Conservation (phyloP, 192 early-diverging fungal genomes). For the Backusella tuberculispora region DNA sequence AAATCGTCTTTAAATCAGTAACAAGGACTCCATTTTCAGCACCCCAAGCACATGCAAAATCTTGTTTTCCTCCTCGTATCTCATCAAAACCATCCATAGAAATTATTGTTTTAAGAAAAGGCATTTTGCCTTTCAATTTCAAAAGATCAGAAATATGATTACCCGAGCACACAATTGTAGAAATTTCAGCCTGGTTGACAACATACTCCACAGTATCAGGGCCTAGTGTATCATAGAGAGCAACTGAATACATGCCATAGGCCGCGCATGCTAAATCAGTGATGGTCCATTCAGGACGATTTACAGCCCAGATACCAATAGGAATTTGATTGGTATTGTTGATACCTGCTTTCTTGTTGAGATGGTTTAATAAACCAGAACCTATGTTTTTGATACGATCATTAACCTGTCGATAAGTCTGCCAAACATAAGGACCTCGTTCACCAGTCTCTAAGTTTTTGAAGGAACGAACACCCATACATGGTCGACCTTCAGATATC, state of each 20-base stretch:
- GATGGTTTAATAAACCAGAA: slow-evolving; percentile 66
- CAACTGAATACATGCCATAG: slow-evolving; percentile 68
- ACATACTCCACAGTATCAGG: slow-evolving; percentile 81
- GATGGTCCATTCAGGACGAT: slow-evolving; percentile 68
- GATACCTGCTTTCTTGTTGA: slow-evolving; percentile 37
- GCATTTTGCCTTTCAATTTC: slow-evolving; percentile 57
- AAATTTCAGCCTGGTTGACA: slow-evolving; percentile 79
- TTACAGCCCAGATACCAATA: slow-evolving; percentile 24
- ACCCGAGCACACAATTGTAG: slow-evolving; percentile 62
- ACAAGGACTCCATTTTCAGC: slow-evolving; percentile 60
- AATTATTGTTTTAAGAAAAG: slow-evolving; percentile 70
- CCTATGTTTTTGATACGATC: slow-evolving; percentile 64
- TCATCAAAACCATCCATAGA: slow-evolving; percentile 71
- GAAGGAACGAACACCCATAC: slow-evolving; percentile 64
- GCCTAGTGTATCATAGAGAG: slow-evolving; percentile 92
- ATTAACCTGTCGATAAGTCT: slow-evolving; percentile 66
- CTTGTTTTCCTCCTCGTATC: not conserved
- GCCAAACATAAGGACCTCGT: slow-evolving; percentile 71
- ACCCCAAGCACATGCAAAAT: slow-evolving; percentile 54
- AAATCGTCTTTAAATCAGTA: slow-evolving; percentile 52
- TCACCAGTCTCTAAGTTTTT: slow-evolving; percentile 59
- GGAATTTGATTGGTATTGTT: slow-evolving; percentile 21
- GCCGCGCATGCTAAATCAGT: slow-evolving; percentile 62
- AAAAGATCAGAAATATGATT: slow-evolving; percentile 54
- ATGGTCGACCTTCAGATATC: slow-evolving; percentile 52